These are phyloP conservation scores for Fraxinus baroniana DNA, from an alignment of 305 asterid species.

Conservation along the genomic window DNA sequence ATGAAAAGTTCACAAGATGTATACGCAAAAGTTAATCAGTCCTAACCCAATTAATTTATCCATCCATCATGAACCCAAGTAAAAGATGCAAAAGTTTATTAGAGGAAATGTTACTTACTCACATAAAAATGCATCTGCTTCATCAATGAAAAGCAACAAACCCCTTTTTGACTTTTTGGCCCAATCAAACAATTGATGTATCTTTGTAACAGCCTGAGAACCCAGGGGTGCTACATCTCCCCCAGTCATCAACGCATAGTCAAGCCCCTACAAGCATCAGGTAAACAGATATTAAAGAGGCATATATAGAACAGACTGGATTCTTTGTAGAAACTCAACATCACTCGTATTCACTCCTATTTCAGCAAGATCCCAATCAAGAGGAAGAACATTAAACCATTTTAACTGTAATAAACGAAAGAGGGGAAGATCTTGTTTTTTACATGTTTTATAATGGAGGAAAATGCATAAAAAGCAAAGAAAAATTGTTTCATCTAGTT, in stretches of 20 bases:
- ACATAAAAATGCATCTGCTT: conserved; percentile 98
- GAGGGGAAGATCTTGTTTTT: background rate
- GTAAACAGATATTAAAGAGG: conserved; percentile 16
- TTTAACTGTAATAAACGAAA: background rate
- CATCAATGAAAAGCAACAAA: conserved; percentile 85
- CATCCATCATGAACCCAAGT: background rate
- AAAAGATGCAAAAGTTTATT: background rate
- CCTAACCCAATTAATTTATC: background rate
- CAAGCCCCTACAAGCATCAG: conserved; percentile 75
- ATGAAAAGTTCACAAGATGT: background rate
- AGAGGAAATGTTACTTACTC: conserved; percentile 57
- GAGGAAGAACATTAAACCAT: background rate
- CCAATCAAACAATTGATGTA: conserved; percentile 95
- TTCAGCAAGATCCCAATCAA: background rate
- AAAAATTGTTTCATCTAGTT: background rate
- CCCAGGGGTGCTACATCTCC: conserved; percentile 98
- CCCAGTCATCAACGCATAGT: conserved; percentile 96
- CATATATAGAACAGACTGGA: background rate
- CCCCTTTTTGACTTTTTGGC: conserved; percentile 86
- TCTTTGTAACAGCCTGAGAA: conserved; percentile 93
- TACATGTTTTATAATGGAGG: background rate
- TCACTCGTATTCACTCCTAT: background rate
- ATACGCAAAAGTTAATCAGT: background rate
- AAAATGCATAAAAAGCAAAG: background rate
- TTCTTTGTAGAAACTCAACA: background rate